A percentile compares a stretch with the other conserved stretches of the same genome.
These are phyloP conservation scores for Senecio squalidus DNA, from an alignment of 140 eudicot species.

Conservation along the genomic window DNA sequence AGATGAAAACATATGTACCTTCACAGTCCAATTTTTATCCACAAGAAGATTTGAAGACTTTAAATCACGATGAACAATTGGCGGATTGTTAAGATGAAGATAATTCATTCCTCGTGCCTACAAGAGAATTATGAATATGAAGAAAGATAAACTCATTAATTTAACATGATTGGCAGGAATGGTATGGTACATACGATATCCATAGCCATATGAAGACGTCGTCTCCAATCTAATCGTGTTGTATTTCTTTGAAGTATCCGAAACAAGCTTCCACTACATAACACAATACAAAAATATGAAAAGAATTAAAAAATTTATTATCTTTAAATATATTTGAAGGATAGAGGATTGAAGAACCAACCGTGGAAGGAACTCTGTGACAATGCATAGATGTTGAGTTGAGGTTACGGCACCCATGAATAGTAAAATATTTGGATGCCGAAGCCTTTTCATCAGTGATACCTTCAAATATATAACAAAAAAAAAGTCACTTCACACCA, in stretches of 20 bases:
- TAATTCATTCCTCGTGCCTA: slow-evolving; percentile 82
- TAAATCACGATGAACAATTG: slow-evolving; percentile 71
- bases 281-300: neutral
- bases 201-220: slow-evolving; percentile 69
- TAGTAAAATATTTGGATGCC: slow-evolving; percentile 88
- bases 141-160: neutral
- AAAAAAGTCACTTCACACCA: neutral
- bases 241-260: slow-evolving; percentile 47
- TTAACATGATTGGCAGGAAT: neutral
- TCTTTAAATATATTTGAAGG: neutral
- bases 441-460: slow-evolving; percentile 79
- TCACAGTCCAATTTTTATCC: slow-evolving; percentile 76
- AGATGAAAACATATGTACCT: slow-evolving; percentile 38
- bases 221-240: slow-evolving; percentile 58
- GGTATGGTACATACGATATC: slow-evolving; percentile 46
- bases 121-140: neutral
- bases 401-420: slow-evolving; percentile 90
- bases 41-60: slow-evolving; percentile 84
- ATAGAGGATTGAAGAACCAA: slow-evolving; percentile 26
- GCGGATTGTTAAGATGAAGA: slow-evolving; percentile 69
- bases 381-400: slow-evolving; percentile 74
- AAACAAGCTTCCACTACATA: slow-evolving; percentile 72
- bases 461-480: slow-evolving; percentile 38
- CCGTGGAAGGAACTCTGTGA: slow-evolving; percentile 89
- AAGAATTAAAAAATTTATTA: too few relatives aligned